phyloP scores from a whole-genome alignment of 1,139 yeast species.

The Martiniozyma asiatica region DNA sequence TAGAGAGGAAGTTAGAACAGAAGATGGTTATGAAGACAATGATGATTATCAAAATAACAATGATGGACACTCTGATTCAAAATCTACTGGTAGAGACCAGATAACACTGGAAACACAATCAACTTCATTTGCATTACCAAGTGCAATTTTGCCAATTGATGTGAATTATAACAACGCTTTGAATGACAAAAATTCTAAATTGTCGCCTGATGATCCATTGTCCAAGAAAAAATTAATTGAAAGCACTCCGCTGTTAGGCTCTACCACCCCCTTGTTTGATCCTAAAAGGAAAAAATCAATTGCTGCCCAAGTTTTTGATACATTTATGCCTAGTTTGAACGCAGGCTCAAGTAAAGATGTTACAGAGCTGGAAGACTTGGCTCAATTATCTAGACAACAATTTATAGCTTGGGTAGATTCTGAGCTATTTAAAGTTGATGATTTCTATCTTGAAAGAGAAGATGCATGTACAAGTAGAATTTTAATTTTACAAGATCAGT shows the following conservation, averaged over 20 bases:
- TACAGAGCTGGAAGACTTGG: conserved; percentile 16
- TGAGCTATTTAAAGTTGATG: conserved; percentile 47
- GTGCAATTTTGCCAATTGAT: conserved; percentile 2
- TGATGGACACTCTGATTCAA: too few relatives aligned
- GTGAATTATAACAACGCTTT: too few relatives aligned
- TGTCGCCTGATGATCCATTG: conserved; percentile 18
- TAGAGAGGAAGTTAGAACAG: not conserved
- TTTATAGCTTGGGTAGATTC: conserved; percentile 52
- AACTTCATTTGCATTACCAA: conserved; percentile 5
- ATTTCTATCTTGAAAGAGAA: conserved; percentile 50
- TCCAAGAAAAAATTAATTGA: too few relatives aligned
- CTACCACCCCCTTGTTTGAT: too few relatives aligned
- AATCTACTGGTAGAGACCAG: too few relatives aligned
- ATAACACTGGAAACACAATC: too few relatives aligned
- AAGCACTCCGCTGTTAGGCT: conserved; percentile 20
- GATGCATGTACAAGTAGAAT: conserved; percentile 49
- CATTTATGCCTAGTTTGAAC: too few relatives aligned
- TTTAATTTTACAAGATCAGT: conserved; percentile 53
- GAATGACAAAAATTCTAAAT: too few relatives aligned
- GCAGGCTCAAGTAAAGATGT: not conserved
- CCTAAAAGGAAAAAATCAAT: too few relatives aligned
- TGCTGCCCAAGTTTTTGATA: too few relatives aligned
- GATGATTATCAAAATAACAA: not conserved
- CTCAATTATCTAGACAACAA: conserved; percentile 27
- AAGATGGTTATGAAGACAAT: not conserved